Evolutionary conservation across 768 basidiomycete species (phyloP).

Genomic region (Mycena vulgaris): DNA sequence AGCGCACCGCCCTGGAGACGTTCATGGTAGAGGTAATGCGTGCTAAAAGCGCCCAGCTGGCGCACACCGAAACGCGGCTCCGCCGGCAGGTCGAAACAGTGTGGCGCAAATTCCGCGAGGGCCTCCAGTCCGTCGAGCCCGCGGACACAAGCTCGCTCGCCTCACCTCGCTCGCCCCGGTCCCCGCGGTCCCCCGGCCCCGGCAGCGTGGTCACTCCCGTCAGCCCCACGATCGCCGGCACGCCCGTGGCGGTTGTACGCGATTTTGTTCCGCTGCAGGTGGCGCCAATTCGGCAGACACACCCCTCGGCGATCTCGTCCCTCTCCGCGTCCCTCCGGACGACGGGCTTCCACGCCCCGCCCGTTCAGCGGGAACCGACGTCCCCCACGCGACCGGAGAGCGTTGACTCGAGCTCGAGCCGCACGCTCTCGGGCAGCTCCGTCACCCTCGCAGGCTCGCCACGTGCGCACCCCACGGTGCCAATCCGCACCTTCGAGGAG

Average conservation of each 20-base stretch:
- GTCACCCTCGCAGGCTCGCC: constrained; percentile 48
- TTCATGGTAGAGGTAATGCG: constrained; percentile 71
- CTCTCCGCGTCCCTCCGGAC: constrained; percentile 81
- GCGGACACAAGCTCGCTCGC: constrained; percentile 21
- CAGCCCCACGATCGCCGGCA: constrained; percentile 43
- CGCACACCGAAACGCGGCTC: constrained; percentile 46
- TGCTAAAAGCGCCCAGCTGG: constrained; percentile 60
- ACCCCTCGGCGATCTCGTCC: constrained; percentile 65
- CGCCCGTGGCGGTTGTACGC: constrained; percentile 61
- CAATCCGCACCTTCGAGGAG: constrained; percentile 39
- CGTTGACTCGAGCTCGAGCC: constrained; percentile 26
- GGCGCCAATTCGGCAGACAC: constrained; percentile 54
- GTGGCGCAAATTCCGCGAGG: constrained; percentile 73
- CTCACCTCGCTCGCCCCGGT: constrained; percentile 37
- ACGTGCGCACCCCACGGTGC: constrained; percentile 33
- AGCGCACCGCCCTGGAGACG: constrained; percentile 65
- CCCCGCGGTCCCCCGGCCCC: constrained; percentile 13
- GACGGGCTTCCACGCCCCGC: constrained; percentile 70
- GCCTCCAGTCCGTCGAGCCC: constrained; percentile 45
- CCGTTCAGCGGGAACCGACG: constrained; percentile 43
- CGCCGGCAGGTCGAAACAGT: constrained; percentile 71
- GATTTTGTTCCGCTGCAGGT: constrained; percentile 70
- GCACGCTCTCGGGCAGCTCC: constrained; percentile 42
- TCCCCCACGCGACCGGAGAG: constrained; percentile 39
- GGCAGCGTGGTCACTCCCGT: constrained; percentile 42